Conservation (phyloP, 148 eudicot genomes). For the Heliosperma pusillum region DNA sequence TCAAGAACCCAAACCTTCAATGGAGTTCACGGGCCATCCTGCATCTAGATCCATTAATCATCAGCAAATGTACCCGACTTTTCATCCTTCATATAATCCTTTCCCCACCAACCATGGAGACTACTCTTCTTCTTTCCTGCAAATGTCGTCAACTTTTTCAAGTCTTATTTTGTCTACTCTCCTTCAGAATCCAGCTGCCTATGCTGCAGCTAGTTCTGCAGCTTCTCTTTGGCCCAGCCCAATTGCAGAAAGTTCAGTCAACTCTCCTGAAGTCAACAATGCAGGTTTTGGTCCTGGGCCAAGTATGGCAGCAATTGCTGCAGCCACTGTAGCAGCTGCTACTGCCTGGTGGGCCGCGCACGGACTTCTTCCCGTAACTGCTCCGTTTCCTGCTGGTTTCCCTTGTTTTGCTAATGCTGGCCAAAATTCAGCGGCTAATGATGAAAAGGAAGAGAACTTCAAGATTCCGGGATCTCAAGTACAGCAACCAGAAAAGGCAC, state of each 20-base stretch:
- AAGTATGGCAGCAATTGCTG: slow-evolving; percentile 76
- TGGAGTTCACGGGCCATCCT: slow-evolving; percentile 43
- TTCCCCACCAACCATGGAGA: slow-evolving; percentile 47
- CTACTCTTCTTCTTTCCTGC: slow-evolving; percentile 54
- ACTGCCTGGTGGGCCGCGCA: slow-evolving; percentile 98
- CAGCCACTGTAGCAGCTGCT: slow-evolving; percentile 95
- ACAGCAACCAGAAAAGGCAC: slow-evolving; percentile 33
- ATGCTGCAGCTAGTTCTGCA: slow-evolving; percentile 89
- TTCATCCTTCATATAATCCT: slow-evolving; percentile 52
- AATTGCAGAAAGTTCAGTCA: slow-evolving; percentile 44
- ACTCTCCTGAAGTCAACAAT: slow-evolving; percentile 30
- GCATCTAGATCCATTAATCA: slow-evolving; percentile 44
- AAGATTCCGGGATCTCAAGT: slow-evolving; percentile 35
- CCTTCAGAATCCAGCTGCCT: slow-evolving; percentile 84
- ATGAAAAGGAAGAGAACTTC: slow-evolving; percentile 38
- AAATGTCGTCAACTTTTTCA: slow-evolving; percentile 67
- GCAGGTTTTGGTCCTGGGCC: slow-evolving; percentile 50
- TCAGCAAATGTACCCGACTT: slow-evolving; percentile 45
- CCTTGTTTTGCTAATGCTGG: slow-evolving; percentile 28
- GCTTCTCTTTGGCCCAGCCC: slow-evolving; percentile 69
- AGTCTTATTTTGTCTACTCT: slow-evolving; percentile 71
- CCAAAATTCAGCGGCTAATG: slow-evolving; percentile 32
- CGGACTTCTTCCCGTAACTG: slow-evolving; percentile 63
- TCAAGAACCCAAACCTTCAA: slow-evolving; percentile 48
- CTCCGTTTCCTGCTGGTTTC: slow-evolving; percentile 54